Conservation (phyloP, 169 alveolate genomes). For the Amoebophrya sp. region DNA sequence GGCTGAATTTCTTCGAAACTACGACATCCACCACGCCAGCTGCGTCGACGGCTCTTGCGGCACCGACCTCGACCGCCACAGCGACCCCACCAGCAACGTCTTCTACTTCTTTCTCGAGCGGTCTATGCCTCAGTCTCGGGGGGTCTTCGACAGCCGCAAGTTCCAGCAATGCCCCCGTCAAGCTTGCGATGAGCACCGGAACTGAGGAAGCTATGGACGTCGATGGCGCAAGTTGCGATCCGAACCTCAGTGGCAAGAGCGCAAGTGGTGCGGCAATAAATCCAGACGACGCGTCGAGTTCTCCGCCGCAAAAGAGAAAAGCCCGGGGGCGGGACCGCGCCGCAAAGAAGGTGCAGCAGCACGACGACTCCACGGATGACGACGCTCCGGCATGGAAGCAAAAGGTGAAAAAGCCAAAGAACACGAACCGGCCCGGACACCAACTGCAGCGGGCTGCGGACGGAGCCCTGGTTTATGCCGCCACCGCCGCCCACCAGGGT, state of each 20-base stretch:
- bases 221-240: no score
- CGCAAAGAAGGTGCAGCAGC: background rate
- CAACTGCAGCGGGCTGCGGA: background rate
- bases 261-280: background rate
- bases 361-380: background rate
- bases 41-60: background rate
- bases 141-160: background rate
- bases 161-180: background rate
- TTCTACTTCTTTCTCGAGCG: background rate
- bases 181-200: background rate
- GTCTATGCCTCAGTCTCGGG: background rate
- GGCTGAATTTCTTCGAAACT: background rate
- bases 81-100: background rate
- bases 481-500: no score
- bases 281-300: background rate
- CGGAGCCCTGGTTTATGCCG: constrained; percentile 48
- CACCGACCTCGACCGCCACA: background rate
- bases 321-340: background rate
- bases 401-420: background rate
- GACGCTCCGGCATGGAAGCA: background rate
- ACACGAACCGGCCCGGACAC: background rate
- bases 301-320: background rate
- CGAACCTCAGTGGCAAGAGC: background rate
- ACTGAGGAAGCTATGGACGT: background rate
- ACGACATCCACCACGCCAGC: background rate